Base-by-base conservation (phyloP, 1,284 basidiomycete genomes). In the Ganoderma sp. region DNA sequence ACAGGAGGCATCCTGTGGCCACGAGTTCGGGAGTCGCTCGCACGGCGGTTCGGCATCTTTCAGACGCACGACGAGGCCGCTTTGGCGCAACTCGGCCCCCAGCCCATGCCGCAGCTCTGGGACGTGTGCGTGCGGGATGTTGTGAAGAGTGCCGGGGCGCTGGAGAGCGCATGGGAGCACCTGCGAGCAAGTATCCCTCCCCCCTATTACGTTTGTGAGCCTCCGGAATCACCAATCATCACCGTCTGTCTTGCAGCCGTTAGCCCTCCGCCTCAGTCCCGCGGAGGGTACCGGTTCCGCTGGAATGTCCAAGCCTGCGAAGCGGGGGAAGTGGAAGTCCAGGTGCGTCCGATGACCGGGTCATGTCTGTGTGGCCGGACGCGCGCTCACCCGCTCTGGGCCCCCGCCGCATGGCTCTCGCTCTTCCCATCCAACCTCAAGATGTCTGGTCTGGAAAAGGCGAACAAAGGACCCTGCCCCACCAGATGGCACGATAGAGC, bases 171-270 rank as follows among this genome's bases (percentile, higher is more conserved):
- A 64, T 70, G 71, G 69, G 69, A 70, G 56, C 67, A 65, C 42
- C 65, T 72, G 61, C 65, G 60, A 39, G 71, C 63, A 67, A 72
- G 71, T 70, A 67, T 42, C 70, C 42, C 71, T 57, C 41, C 64
- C 45, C n/a, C 9, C 54, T 59, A 41, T 54, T 64, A 22, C 45
- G 34, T 37, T 17, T 22, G 48, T 52, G 63, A 50, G 28, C 58
- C 54, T 25, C 45, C 65, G 52, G 25, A 50, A 68, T 63, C 65
- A 58, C 56, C 6, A 32, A 58, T 39, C 37, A 9, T 5, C 37
- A 10, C 37, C 37, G 37, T 39, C 10, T 63, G 56, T 34, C 32
- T 45, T 48, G 42, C 61, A 72, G 71, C 71, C 71, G 58, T 60
- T 72, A 42, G 68, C 68, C 59, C 65, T 71, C 65, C 67, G 69